Percentiles rank a stretch among this genome's conserved stretches.
Evolutionary conservation across 108 stramenopile species (phyloP).

Genomic region (Epithemia pelagica): DNA sequence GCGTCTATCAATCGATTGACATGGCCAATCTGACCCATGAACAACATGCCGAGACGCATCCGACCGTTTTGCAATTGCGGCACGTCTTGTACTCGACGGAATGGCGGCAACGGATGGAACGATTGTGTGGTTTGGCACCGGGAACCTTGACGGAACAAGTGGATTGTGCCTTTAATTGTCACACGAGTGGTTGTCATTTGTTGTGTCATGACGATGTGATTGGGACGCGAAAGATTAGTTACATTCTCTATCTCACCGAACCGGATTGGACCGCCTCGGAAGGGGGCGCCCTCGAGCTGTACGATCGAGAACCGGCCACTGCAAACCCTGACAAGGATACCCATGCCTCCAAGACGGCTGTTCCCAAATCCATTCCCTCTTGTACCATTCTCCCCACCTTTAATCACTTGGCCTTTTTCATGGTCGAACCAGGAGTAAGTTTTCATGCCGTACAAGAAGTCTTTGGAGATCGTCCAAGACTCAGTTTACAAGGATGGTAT

Average conservation of each 20-base stretch:
- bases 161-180: constrained; percentile 94
- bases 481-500: constrained; percentile 90
- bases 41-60: constrained; percentile 49
- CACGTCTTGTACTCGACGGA: constrained; percentile 78
- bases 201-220: constrained; percentile 98
- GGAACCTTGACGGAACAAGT: constrained; percentile 72
- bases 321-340: not conserved
- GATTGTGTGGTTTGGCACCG: constrained; percentile 51
- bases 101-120: constrained; percentile 79
- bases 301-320: constrained; percentile 36
- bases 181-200: constrained; percentile 90
- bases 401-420: constrained; percentile 91
- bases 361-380: constrained; percentile 53
- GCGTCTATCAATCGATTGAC: constrained; percentile 87
- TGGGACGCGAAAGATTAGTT: constrained; percentile 85
- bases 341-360: constrained; percentile 1
- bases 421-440: constrained; percentile 81
- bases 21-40: constrained; percentile 56
- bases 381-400: constrained; percentile 71
- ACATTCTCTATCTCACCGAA: constrained; percentile 91
- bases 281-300: constrained; percentile 90
- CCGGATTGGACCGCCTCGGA: constrained; percentile 71
- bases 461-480: constrained; percentile 80
- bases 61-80: constrained; percentile 67
- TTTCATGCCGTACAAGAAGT: constrained; percentile 98